Conservation (phyloP, 2,329 filamentous ascomycete genomes). For the Pseudogymnoascus verrucosus region DNA sequence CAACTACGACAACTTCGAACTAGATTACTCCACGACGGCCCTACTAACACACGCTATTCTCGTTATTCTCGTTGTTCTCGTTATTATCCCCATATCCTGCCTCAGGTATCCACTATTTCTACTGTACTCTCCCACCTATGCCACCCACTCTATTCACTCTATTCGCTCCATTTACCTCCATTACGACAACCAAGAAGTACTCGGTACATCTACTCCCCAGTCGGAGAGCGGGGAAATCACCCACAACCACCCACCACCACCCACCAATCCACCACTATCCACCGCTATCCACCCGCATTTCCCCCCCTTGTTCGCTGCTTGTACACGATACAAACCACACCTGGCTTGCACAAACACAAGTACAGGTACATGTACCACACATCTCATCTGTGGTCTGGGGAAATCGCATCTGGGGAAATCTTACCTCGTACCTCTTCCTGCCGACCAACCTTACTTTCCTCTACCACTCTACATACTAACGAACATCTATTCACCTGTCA, state of each 20-base stretch:
- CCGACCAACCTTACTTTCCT: background rate
- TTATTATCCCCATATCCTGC: too few relatives aligned
- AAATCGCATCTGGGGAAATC: background rate
- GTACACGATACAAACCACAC: too few relatives aligned
- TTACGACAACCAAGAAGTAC: background rate
- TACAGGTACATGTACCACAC: background rate
- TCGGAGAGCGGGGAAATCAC: background rate
- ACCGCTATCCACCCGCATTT: background rate
- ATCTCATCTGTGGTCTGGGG: background rate
- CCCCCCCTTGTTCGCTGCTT: background rate
- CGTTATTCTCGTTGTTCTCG: too few relatives aligned
- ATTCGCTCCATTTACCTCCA: too few relatives aligned
- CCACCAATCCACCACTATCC: too few relatives aligned
- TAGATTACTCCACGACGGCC: too few relatives aligned
- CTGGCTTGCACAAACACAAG: too few relatives aligned
- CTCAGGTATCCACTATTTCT: too few relatives aligned
- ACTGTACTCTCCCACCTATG: background rate
- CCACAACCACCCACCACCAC: background rate
- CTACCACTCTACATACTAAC: background rate
- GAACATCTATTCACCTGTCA: background rate
- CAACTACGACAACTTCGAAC: too few relatives aligned
- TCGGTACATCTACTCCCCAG: background rate
- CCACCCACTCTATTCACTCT: background rate
- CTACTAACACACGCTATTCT: too few relatives aligned
- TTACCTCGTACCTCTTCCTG: background rate